A percentile compares a stretch with the other conserved stretches of the same genome.
Conservation (phyloP, 495 filamentous ascomycete species). For the Penicillium salamii region DNA sequence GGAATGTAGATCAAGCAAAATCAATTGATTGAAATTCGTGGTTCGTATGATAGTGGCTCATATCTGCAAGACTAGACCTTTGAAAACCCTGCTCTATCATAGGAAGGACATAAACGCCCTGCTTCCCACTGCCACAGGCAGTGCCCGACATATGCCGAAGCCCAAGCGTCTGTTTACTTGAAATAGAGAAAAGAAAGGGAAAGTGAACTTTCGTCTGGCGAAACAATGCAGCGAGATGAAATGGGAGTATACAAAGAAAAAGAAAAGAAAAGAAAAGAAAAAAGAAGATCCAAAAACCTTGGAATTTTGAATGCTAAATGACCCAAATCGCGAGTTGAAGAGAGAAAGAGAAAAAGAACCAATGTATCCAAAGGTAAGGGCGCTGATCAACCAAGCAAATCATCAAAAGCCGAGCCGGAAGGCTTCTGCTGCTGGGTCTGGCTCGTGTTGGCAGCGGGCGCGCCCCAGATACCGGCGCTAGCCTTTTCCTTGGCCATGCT, state of each 20-base stretch:
- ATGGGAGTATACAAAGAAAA: not conserved
- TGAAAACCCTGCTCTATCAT: too few relatives aligned
- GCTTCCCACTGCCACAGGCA: not conserved
- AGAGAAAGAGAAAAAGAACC: not conserved
- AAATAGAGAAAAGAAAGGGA: not conserved
- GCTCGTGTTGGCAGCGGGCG: conserved; percentile 44
- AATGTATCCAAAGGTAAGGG: too few relatives aligned
- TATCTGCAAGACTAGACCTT: too few relatives aligned
- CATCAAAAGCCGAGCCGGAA: conserved; percentile 55
- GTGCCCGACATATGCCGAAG: too few relatives aligned
- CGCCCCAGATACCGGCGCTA: conserved; percentile 90
- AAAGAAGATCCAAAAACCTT: not conserved
- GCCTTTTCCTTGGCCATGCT: conserved; percentile 96
- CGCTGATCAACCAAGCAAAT: conserved; percentile 57
- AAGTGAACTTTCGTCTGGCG: not conserved
- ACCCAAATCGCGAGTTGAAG: not conserved
- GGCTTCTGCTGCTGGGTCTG: conserved; percentile 31
- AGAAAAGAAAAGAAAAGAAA: not conserved
- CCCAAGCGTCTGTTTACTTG: not conserved
- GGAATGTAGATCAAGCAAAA: too few relatives aligned
- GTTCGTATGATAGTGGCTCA: too few relatives aligned
- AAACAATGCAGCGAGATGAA: not conserved
- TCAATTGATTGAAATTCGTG: too few relatives aligned
- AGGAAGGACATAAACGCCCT: too few relatives aligned
- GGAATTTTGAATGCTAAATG: not conserved